Evolutionary conservation across 257 asterid species (phyloP), one percentile per base, ranked within the genome.

Genomic region (Solanum chmielewskii): DNA sequence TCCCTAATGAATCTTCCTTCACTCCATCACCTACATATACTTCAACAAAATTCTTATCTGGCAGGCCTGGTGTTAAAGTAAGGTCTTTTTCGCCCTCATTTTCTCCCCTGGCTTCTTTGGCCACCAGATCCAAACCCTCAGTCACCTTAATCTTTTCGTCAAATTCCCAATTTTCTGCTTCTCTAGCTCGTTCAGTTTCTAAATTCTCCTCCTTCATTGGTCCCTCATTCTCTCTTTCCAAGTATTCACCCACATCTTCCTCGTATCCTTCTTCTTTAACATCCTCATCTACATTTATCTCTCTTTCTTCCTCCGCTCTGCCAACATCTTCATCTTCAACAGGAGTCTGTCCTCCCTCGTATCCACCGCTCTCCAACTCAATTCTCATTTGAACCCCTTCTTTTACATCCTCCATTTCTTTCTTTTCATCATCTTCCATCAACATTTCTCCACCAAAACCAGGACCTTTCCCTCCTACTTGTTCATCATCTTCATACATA

Each of bases 381-480:
- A 88, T 85, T 25, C 90, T 87, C 83, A 66, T 31, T 86, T 91
- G 93, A 78, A 18, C 84, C 27, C 60, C 90, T 76, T 39, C 90
- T 74, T 44, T 18, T 11, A 31, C 5, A 18, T 86, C 91, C 15
- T 82, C 88, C 33, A 56, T 69, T 20, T 88, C 87, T n/a, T 39
- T 87, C 27, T 70, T 75, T 16, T 83, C 88, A 84, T 74, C 90
- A 15, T 87, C 74, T 42, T 86, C 84, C 86, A 77, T 9, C 70
- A 6, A 62, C 60, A 23, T 44, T 23, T 62, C 76, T n/a, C 71
- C 49, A 9, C 66, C 64, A 33, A 44, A 47, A 69, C 39, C 82
- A 4, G 37, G 5, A 23, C 60, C 39, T 23, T 83, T 8, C 11
- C 66, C 42, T 31, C 83, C n/a, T 47, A 64, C 20, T 33, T 70